A percentile compares a stretch with the other conserved stretches of the same genome.
Conservation (phyloP, 1,139 yeast species). For the Debaryomyces udenii region DNA sequence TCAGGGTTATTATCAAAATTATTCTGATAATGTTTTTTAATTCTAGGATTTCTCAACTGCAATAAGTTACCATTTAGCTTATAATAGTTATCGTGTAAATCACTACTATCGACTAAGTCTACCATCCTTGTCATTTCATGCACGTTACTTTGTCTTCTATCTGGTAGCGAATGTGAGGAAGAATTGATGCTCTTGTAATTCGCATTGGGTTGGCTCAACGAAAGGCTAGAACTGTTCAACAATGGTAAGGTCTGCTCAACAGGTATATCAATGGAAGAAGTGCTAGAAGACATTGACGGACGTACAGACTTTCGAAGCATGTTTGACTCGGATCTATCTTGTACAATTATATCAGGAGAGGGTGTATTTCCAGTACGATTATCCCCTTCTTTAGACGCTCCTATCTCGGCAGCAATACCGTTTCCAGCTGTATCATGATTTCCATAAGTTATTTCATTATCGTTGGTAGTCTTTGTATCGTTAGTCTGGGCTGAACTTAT, state of each 20-base stretch:
- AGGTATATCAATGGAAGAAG: slow-evolving; percentile 26
- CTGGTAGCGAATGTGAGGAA: slow-evolving; percentile 34
- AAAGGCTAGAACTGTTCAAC: slow-evolving; percentile 33
- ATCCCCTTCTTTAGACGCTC: background rate
- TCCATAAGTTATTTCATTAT: background rate
- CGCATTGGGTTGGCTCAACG: slow-evolving; percentile 18
- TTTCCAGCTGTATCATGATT: too few relatives aligned
- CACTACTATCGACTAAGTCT: slow-evolving; percentile 34
- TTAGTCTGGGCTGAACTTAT: slow-evolving; percentile 5
- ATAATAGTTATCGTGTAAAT: slow-evolving; percentile 26
- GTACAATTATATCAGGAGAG: too few relatives aligned
- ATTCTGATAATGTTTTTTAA: slow-evolving; percentile 36
- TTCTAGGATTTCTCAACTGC: slow-evolving; percentile 39
- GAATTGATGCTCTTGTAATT: slow-evolving; percentile 19
- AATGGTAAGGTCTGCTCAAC: slow-evolving; percentile 46
- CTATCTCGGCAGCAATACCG: background rate
- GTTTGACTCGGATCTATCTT: slow-evolving; percentile 8
- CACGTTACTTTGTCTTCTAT: slow-evolving; percentile 26
- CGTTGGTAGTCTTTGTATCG: slow-evolving; percentile 5
- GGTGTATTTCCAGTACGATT: too few relatives aligned
- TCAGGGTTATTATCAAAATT: slow-evolving; percentile 10
- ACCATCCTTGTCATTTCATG: slow-evolving; percentile 21
- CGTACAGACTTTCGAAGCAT: slow-evolving; percentile 12
- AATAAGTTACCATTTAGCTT: slow-evolving; percentile 27
- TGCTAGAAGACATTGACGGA: slow-evolving; percentile 31